phyloP scores from a whole-genome alignment of 345 rosid species.

The Eucalyptus erythrocorys region DNA sequence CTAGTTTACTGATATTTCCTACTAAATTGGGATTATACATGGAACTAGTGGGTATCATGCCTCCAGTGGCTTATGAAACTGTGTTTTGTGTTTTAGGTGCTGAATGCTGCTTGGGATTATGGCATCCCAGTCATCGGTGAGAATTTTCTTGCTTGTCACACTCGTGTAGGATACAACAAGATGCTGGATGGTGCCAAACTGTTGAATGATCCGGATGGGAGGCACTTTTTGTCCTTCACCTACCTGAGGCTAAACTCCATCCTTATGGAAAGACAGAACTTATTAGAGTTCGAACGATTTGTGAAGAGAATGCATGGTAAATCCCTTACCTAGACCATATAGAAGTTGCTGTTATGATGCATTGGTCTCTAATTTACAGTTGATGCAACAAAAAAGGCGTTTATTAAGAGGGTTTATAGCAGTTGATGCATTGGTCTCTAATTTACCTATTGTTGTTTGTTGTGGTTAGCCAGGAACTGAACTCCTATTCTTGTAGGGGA shows the following conservation, averaged over 20 bases:
- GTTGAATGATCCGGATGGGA: slow-evolving; percentile 74
- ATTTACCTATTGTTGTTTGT: neutral
- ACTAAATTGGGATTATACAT: neutral
- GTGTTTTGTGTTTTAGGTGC: slow-evolving; percentile 34
- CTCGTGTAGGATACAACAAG: slow-evolving; percentile 64
- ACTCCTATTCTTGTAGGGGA: neutral
- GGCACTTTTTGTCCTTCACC: slow-evolving; percentile 61
- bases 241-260: slow-evolving; percentile 63
- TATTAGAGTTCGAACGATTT: slow-evolving; percentile 65
- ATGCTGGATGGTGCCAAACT: slow-evolving; percentile 68
- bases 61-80: neutral
- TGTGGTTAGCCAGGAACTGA: neutral
- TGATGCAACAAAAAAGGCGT: neutral
- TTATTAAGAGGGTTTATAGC: neutral
- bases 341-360: neutral
- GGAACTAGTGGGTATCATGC: neutral
- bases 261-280: slow-evolving; percentile 76
- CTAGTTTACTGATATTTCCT: neutral
- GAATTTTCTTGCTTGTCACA: slow-evolving; percentile 68
- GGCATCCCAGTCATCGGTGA: slow-evolving; percentile 49
- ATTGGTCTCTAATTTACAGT: neutral
- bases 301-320: slow-evolving; percentile 93
- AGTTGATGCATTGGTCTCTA: too few relatives aligned
- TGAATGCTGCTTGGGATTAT: slow-evolving; percentile 91
- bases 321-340: neutral